Evolutionary conservation across 768 basidiomycete species (phyloP).

Genomic region (Lactifluus volemus): DNA sequence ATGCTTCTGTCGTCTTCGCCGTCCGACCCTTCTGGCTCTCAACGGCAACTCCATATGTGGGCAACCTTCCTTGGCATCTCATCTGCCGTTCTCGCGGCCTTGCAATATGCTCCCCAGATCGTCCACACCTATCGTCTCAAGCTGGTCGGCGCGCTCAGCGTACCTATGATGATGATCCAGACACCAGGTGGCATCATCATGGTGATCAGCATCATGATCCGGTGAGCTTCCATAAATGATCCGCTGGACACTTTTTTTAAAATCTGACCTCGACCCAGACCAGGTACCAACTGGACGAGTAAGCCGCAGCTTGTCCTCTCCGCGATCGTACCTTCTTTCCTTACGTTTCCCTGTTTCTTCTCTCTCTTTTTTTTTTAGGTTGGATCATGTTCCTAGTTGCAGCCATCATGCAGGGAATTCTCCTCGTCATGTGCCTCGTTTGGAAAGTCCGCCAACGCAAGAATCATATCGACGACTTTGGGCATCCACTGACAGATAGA

Average conservation of each 20-base stretch:
- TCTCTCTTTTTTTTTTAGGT: slow-evolving; percentile 33
- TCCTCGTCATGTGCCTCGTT: slow-evolving; percentile 76
- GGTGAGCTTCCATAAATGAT: slow-evolving; percentile 30
- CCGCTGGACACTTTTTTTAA: not conserved
- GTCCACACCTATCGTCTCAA: slow-evolving; percentile 65
- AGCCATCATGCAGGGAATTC: slow-evolving; percentile 72
- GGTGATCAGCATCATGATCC: slow-evolving; percentile 70
- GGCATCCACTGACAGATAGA: slow-evolving; percentile 37
- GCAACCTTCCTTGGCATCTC: slow-evolving; percentile 83
- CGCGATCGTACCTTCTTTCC: not conserved
- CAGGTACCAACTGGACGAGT: slow-evolving; percentile 85
- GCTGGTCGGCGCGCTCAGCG: slow-evolving; percentile 87
- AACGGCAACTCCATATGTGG: slow-evolving; percentile 44
- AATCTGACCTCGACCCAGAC: slow-evolving; percentile 30
- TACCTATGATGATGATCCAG: slow-evolving; percentile 95
- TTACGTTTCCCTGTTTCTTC: not conserved
- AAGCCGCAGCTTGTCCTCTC: slow-evolving; percentile 19
- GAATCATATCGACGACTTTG: slow-evolving; percentile 85
- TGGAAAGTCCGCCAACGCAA: slow-evolving; percentile 76
- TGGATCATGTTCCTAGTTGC: slow-evolving; percentile 79
- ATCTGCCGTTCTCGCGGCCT: slow-evolving; percentile 64
- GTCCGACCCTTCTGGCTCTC: slow-evolving; percentile 29
- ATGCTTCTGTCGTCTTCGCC: slow-evolving; percentile 45
- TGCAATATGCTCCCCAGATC: slow-evolving; percentile 89
- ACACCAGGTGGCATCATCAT: slow-evolving; percentile 85